Evolutionary conservation across 1,284 basidiomycete species (phyloP), one percentile per base, ranked within the genome.

Genomic region (Chalciporus sp.): DNA sequence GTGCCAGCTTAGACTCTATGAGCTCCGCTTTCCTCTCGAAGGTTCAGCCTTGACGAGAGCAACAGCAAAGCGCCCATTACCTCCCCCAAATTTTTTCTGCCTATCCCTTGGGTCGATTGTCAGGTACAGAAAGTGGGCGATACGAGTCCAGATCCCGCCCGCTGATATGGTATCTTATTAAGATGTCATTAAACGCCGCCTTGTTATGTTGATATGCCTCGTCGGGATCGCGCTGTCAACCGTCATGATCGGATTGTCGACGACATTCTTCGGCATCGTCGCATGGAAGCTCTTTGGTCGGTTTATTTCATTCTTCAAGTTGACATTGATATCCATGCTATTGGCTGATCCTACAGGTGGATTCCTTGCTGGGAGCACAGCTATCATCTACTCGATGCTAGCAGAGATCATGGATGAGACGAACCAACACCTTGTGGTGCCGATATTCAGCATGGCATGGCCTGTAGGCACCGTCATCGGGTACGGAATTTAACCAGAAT

Each of bases 71-170:
- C 47, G 75, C 76, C 26, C 86, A 85, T 62, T 81, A 84, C 6
- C 59, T 86, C 28, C 74, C 81, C 1, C 85, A 87, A 59, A 71
- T 86, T 8, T 68, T 80, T 47, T 82, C 82, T 3, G 83, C 85
- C 53, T 85, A 83, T 63, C 78, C 81, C n/a, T 86, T 82, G 81
- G 84, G 82, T 8, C 74, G 67, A 40, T 61, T 85, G 27, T 85
- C 84, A 44, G 83, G 83, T 83, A 52, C 16, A 70, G 52, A 29
- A 2, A 9, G 28, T 8, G 28, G 23, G 6, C 23, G 23, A 23
- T 23, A 23, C 23, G 23, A 23, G 23, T 23, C 23, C 23, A 23
- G 23, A 23, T 23, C 23, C 23, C 23, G 23, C 23, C 23, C 23
- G 2, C 23, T 23, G 23, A 23, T 29, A 17, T 10, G 20, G 47